Conservation (phyloP, 1,139 yeast genomes). For the Blastobotrys elegans region DNA sequence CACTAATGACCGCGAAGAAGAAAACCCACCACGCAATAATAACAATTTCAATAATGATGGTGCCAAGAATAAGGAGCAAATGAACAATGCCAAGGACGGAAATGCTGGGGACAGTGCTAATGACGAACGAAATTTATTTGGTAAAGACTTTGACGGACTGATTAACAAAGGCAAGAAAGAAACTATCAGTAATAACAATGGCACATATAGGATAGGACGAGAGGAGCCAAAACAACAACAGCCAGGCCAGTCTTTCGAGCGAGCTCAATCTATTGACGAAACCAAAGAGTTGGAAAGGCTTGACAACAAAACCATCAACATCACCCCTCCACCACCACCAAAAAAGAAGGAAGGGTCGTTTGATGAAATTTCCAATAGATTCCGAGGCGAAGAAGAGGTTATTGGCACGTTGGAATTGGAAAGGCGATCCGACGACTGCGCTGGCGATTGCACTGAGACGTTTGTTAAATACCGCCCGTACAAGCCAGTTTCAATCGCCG, state of each 20-base stretch:
- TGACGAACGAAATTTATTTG: no score
- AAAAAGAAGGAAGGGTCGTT: no score
- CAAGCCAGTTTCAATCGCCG: not conserved
- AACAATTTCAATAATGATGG: not conserved
- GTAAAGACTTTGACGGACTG: not conserved
- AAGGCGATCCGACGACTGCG: not conserved
- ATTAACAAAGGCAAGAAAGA: not conserved
- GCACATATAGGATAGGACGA: no score
- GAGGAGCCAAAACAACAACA: no score
- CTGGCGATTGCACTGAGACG: not conserved
- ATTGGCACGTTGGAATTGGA: no score
- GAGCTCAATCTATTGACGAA: not conserved
- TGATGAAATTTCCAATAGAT: no score
- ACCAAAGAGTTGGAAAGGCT: not conserved
- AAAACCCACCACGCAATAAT: not conserved
- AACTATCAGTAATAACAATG: not conserved
- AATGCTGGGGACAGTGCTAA: no score
- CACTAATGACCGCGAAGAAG: no score
- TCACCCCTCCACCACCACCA: no score
- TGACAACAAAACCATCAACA: not conserved
- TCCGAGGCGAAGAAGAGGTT: no score
- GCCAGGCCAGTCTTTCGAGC: not conserved
- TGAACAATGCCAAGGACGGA: not conserved
- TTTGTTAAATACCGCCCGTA: not conserved
- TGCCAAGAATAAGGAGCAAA: not conserved